Evolutionary conservation across 352 stramenopile genomes (phyloP), one percentile per base, ranked within the genome.

Genomic region (Globisporangium irregulare): DNA sequence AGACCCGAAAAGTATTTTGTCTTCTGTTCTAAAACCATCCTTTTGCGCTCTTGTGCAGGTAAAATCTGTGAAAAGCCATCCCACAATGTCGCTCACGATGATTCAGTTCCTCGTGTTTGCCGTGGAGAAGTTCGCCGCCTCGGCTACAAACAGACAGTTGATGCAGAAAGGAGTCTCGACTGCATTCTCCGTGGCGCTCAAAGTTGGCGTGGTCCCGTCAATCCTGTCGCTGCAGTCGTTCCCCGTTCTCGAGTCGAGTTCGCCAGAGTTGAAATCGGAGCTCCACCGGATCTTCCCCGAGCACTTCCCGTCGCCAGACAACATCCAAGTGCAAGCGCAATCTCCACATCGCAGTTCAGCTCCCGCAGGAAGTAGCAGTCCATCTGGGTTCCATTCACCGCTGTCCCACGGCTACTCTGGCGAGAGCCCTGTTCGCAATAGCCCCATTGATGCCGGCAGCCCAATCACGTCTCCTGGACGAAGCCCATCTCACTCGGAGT

Each of bases 91-190:
- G 18, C 77, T 94, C 20, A 76, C 84, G 4, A 93, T 94, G 86
- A 85, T 94, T 15, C 86, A 94, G 67, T 94, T 94, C 61, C 76
- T 94, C 22, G 84, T 94, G 1, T 94, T 93, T 64, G 84, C 86
- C 7, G 86, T 94, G 12, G 86, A 94, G 62, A 94, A 94, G 34
- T 94, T 93, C 72, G 84, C 86, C n/a, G 76, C 82, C 4, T 94
- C 86, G 29, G 60, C 82, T 3, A 75, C 84, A 14, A 94, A 92
- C 72, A 80, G 86, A 58, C 76, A 86, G 56, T 71, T 89, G 64
- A 94, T 93, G 84, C 86, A 93, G 54, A 94, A 92, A 63, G 86
- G 86, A 18, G 85, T 94, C 14, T 94, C 84, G 1, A 93, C 83
- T 15, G 86, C 83, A 5, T 90, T 94, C 27, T 66, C 78, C n/a